Percentiles rank a stretch among this genome's conserved stretches.
Evolutionary conservation across 139 green algal genomes (phyloP).

Genomic region (Auxenochlorella pyrenoidosa): DNA sequence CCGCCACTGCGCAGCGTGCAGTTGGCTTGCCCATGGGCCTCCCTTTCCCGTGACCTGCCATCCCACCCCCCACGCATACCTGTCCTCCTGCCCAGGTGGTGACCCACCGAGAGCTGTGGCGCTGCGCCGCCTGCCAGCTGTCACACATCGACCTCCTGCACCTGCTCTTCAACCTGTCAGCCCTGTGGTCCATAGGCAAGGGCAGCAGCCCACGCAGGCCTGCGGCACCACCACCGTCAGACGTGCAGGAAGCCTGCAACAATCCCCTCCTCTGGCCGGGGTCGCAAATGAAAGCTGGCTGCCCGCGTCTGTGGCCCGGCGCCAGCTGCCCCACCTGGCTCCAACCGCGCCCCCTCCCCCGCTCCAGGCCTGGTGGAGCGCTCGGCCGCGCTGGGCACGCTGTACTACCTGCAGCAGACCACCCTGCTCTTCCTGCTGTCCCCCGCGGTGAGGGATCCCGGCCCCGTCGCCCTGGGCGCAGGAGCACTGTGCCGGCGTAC

Average conservation of each 20-base stretch:
- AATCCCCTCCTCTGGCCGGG: no score
- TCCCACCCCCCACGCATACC: background rate
- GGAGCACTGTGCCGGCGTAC: no score
- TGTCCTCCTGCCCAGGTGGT: constrained; percentile 22
- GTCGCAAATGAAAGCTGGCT: no score
- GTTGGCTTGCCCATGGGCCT: background rate
- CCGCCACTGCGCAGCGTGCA: background rate
- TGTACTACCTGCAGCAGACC: constrained; percentile 61
- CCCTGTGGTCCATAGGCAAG: constrained; percentile 68
- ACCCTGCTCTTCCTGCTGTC: constrained; percentile 62
- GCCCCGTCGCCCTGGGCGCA: no score
- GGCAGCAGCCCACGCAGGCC: no score
- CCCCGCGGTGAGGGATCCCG: constrained; percentile 9
- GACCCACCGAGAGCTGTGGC: constrained; percentile 59
- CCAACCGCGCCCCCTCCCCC: no score
- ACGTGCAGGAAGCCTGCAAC: no score
- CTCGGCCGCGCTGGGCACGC: constrained; percentile 12
- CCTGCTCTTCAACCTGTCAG: constrained; percentile 73
- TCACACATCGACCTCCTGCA: constrained; percentile 72
- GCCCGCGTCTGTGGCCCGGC: no score
- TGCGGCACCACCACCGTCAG: no score
- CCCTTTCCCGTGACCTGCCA: background rate
- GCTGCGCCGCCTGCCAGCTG: constrained; percentile 56
- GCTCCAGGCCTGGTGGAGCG: constrained; percentile 36
- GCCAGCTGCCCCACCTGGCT: no score